Conservation (phyloP, 495 filamentous ascomycete genomes). For the Penicillium goetzii region DNA sequence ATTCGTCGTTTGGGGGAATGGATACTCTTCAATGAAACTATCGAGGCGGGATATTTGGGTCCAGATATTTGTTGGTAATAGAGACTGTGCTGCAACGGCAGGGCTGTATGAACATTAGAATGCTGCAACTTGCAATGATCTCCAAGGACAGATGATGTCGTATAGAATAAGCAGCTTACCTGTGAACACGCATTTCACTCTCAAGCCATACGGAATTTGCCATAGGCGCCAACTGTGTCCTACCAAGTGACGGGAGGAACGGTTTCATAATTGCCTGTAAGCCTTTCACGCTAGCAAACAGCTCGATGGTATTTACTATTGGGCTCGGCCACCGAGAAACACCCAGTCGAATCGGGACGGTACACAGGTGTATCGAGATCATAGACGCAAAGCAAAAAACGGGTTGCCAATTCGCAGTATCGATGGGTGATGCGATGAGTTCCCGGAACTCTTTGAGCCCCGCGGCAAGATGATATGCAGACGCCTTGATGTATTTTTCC, state of each 20-base stretch:
- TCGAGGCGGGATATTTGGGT: slow-evolving; percentile 20
- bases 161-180: slow-evolving; percentile 3
- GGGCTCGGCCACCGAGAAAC: slow-evolving; percentile 26
- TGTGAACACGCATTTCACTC: slow-evolving; percentile 23
- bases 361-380: slow-evolving; percentile 42
- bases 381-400: slow-evolving; percentile 47
- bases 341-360: slow-evolving; percentile 31
- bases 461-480: slow-evolving; percentile 33
- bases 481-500: slow-evolving; percentile 34
- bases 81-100: slow-evolving; percentile 17
- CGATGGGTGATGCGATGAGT: slow-evolving; percentile 32
- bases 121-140: not conserved
- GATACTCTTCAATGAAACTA: slow-evolving; percentile 27
- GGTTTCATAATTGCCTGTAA: slow-evolving; percentile 30
- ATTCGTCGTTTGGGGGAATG: slow-evolving; percentile 11
- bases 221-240: slow-evolving; percentile 25
- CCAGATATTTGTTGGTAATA: slow-evolving; percentile 28
- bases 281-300: slow-evolving; percentile 27
- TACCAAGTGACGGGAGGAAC: slow-evolving; percentile 23
- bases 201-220: slow-evolving; percentile 26
- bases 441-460: slow-evolving; percentile 29
- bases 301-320: slow-evolving; percentile 25
- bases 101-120: slow-evolving; percentile 11
- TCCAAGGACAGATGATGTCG: not conserved
- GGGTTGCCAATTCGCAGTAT: slow-evolving; percentile 40